A percentile compares a stretch with the other conserved stretches of the same genome.
phyloP scores from a whole-genome alignment of 2,329 filamentous ascomycete species.

The Gyromitra esculenta region DNA sequence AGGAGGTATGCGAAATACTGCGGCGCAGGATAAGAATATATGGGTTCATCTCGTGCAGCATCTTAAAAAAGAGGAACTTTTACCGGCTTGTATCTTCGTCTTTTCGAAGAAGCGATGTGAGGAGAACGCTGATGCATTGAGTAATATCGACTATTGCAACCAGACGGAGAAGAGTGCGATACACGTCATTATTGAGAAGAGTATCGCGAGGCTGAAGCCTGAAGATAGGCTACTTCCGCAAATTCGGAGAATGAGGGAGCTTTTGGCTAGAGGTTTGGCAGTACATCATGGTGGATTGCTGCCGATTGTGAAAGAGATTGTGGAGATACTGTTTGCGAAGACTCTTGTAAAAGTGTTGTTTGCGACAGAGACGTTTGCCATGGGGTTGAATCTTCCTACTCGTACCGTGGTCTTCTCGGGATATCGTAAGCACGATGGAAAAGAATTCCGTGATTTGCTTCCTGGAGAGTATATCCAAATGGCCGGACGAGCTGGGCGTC shows the following conservation, averaged over 20 bases:
- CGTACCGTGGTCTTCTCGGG: slow-evolving; percentile 97
- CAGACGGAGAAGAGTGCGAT: slow-evolving; percentile 94
- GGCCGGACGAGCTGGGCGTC: slow-evolving; percentile 91
- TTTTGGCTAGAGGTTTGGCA: slow-evolving; percentile 87
- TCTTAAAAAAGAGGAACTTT: slow-evolving; percentile 82
- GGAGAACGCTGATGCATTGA: slow-evolving; percentile 93
- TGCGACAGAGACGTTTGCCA: slow-evolving; percentile 97
- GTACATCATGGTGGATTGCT: slow-evolving; percentile 95
- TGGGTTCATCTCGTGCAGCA: slow-evolving; percentile 97
- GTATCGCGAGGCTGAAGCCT: slow-evolving; percentile 85
- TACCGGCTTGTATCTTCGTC: slow-evolving; percentile 96
- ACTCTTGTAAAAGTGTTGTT: slow-evolving; percentile 97
- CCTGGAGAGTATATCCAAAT: slow-evolving; percentile 99
- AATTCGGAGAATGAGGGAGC: slow-evolving; percentile 84
- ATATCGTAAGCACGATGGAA: slow-evolving; percentile 94
- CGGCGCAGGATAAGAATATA: slow-evolving; percentile 91
- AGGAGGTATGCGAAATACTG: slow-evolving; percentile 84
- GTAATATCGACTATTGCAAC: slow-evolving; percentile 93
- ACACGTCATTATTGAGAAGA: slow-evolving; percentile 97
- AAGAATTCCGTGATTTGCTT: slow-evolving; percentile 86
- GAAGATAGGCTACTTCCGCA: slow-evolving; percentile 92
- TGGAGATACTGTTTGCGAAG: slow-evolving; percentile 94
- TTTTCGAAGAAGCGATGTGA: slow-evolving; percentile 98
- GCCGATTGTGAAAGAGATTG: slow-evolving; percentile 96
- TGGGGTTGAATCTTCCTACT: slow-evolving; percentile 95